Evolutionary conservation across 2,329 filamentous ascomycete genomes (phyloP), one percentile per base, ranked within the genome.

Genomic region (Penicillium hesseltinei): DNA sequence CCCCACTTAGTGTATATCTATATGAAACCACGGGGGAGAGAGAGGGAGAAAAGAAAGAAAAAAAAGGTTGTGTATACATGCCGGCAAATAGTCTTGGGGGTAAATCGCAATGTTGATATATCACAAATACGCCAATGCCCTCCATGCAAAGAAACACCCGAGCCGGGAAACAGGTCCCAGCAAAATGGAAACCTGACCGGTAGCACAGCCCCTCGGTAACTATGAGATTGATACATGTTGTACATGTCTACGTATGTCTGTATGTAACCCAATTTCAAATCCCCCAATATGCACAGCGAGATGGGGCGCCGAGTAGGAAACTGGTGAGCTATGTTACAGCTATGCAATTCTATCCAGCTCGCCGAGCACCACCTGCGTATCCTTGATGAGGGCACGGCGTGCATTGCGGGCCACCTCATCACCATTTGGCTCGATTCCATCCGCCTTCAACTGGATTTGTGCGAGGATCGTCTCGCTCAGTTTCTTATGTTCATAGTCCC

Each of bases 391-490:
- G 7, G 70, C 72, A 57, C 71, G 77, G 62, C 71, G 72, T 62
- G 87, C 84, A 43, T 79, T 70, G 9, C 79, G 76, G 50, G 82
- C 71, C 6, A 87, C 80, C 59, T 86, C 83, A 6, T 81, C 72
- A 71, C 89, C 86, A 66, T 95, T 90, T 3, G 80, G 78, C 62
- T 94, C 88, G 13, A 97, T 77, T 7, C 89, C 84, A 66, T 92
- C 88, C 5, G 95, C 73, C 81, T 78, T 78, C 56, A 80, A 57
- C 47, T 78, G 66, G 17, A 80, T 68, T 62, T 80, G 75, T 19
- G 69, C 66, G 63, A 80, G 58, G 11, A 79, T 73, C 1, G 71
- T 77, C 66, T 80, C 78, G 53, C 69, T 74, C 44, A 80, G 62
- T 51, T 73, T 77, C 57, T 72, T 75, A 58, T 79, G 71, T 60